These are phyloP conservation scores for Rhynchospora breviuscula DNA, from an alignment of 176 grass and related monocot genomes.

Conservation along the genomic window DNA sequence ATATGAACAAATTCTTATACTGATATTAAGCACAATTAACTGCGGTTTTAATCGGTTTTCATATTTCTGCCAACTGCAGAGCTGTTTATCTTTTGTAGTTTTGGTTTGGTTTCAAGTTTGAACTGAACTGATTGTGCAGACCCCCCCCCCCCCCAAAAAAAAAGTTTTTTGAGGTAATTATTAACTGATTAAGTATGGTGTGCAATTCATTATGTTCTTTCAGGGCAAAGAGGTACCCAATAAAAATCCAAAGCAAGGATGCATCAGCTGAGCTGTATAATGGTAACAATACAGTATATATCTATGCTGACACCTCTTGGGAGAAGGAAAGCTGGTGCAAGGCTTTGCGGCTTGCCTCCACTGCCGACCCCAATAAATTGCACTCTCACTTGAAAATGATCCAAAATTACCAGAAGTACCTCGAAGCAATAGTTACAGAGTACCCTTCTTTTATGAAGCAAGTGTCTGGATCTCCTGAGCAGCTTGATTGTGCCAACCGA, in stretches of 20 bases:
- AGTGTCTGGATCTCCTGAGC: slow-evolving; percentile 37
- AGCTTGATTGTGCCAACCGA: slow-evolving; percentile 43
- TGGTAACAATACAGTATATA: not conserved
- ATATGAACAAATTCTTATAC: not conserved
- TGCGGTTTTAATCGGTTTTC: not conserved
- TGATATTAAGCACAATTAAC: not conserved
- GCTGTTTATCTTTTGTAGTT: too few species aligned
- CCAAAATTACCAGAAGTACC: slow-evolving; percentile 63
- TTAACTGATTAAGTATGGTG: not conserved
- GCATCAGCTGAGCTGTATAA: not conserved
- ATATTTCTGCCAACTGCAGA: not conserved
- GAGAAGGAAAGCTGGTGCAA: slow-evolving; percentile 27
- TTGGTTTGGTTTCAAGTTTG: too few species aligned
- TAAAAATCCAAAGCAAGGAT: slow-evolving; percentile 20
- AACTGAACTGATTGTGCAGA: not conserved
- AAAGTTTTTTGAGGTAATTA: not conserved
- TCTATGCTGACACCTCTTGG: slow-evolving; percentile 24
- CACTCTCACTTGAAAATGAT: slow-evolving; percentile 49
- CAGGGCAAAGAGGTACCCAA: slow-evolving; percentile 28
- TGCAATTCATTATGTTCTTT: not conserved
- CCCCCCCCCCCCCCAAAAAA: too few species aligned
- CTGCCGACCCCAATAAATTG: slow-evolving; percentile 42
- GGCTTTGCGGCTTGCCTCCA: slow-evolving; percentile 58
- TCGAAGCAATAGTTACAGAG: slow-evolving; percentile 65
- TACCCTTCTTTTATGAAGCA: slow-evolving; percentile 88